A percentile compares a stretch with the other conserved stretches of the same genome.
These are phyloP conservation scores for Suhomyces sp. DNA, from an alignment of 805 yeast species.

Conservation along the genomic window DNA sequence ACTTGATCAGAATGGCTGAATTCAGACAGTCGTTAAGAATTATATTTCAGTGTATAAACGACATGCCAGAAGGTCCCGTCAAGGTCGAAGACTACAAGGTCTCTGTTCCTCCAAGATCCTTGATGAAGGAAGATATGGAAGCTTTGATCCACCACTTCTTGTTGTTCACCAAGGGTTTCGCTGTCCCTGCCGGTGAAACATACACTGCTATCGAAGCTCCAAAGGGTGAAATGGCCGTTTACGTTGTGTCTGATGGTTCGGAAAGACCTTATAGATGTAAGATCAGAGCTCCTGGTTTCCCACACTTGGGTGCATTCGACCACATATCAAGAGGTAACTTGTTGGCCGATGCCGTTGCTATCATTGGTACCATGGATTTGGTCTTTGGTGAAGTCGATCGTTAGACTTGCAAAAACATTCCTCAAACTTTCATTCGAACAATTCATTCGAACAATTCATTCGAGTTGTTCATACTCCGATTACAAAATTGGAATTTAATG, in stretches of 20 bases:
- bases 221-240: conserved; percentile 93
- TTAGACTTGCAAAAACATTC: conserved; percentile 26
- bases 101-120: conserved; percentile 73
- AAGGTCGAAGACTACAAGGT: conserved; percentile 89
- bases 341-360: conserved; percentile 89
- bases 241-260: conserved; percentile 81
- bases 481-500: neutral
- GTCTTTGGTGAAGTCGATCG: conserved; percentile 95
- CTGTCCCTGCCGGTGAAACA: conserved; percentile 88
- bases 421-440: neutral
- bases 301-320: conserved; percentile 86
- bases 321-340: conserved; percentile 82
- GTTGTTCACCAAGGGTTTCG: conserved; percentile 82
- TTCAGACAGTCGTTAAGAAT: conserved; percentile 88
- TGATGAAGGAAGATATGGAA: conserved; percentile 93
- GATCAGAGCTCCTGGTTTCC: conserved; percentile 93
- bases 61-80: conserved; percentile 90
- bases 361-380: conserved; percentile 92
- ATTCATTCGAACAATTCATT: neutral
- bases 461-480: neutral
- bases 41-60: conserved; percentile 84
- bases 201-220: conserved; percentile 92
- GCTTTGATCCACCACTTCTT: conserved; percentile 86
- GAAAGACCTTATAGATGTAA: conserved; percentile 92
- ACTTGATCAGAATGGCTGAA: conserved; percentile 85